Conservation (phyloP, 2,329 filamentous ascomycete species). For the Cytospora mali region DNA sequence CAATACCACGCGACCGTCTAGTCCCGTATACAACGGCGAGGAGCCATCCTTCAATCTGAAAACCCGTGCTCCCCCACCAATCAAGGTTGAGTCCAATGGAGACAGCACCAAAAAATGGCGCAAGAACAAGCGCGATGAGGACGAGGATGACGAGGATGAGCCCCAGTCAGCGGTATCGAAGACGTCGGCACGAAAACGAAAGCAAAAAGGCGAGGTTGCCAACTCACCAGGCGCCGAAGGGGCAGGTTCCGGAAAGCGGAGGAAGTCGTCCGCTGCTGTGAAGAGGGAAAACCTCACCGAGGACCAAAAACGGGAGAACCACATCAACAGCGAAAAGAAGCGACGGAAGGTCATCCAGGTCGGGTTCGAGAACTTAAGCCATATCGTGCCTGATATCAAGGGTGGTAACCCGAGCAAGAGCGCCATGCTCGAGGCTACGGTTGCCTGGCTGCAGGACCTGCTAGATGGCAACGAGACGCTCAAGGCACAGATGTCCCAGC, state of each 20-base stretch:
- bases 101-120: conserved; percentile 52
- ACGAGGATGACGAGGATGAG: conserved; percentile 45
- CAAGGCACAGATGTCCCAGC: conserved; percentile 47
- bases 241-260: conserved; percentile 44
- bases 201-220: conserved; percentile 48
- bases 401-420: conserved; percentile 83
- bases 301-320: conserved; percentile 81
- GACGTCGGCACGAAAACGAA: conserved; percentile 48
- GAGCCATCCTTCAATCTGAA: conserved; percentile 30
- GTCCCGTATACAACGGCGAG: conserved; percentile 45
- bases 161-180: conserved; percentile 37
- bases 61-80: conserved; percentile 33
- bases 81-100: conserved; percentile 41
- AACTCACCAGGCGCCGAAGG: conserved; percentile 39
- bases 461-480: conserved; percentile 68
- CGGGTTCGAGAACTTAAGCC: conserved; percentile 78
- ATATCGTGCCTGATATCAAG: conserved; percentile 73
- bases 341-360: conserved; percentile 78
- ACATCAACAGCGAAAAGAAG: conserved; percentile 87
- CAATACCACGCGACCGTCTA: conserved; percentile 61
- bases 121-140: conserved; percentile 55
- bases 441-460: conserved; percentile 76
- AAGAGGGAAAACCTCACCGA: conserved; percentile 77
- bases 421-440: conserved; percentile 73
- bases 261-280: conserved; percentile 49